Evolutionary conservation across 2,329 filamentous ascomycete genomes (phyloP), one percentile per base, ranked within the genome.

Genomic region (Grosmannia serpens): DNA sequence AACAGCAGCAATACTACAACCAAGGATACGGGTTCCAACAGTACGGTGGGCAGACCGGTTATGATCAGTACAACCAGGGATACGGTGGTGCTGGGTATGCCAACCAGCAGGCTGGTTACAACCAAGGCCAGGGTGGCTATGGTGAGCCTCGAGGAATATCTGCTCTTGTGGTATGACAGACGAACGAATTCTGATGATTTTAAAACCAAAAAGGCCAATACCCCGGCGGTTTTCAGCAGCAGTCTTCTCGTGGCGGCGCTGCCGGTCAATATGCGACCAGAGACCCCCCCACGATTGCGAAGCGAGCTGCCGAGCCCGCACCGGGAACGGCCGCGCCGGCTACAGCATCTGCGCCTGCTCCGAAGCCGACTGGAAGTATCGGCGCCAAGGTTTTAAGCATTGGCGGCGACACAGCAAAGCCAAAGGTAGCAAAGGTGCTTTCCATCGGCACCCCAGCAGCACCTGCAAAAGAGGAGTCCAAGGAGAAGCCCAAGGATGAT

Each of bases 381-480:
- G 79, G 79, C 49, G 71, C 82, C 53, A 88, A 87, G 70, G 84
- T 87, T 22, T 71, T 86, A 64, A 86, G 75, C 70, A 85, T 82
- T 67, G 80, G 80, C 26, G 80, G 78, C 56, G 81, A 84, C 56
- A 83, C 57, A 66, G 31, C 82, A 53, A 78, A 78, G 67, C 77
- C 86, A 7, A 57, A 57, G 55, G 47, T 47, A 8, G 47, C 55
- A 38, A 91, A 91, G 72, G 87, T 92, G n/a, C 77, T 91, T 31
- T 87, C 87, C 52, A 86, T 95, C 58, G 87, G 88, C 51, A 55
- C 57, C 1, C 57, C 64, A 8, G 57, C 64, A 6, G 57, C 62
- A 10, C 73, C 79, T n/a, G 75, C 80, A 44, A 81, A 84, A 69
- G 74, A 77, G 57, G 77, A 79, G 57, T 71, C 77, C 60, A 78